Percentiles rank a stretch among this genome's conserved stretches.
Evolutionary conservation across 2,329 filamentous ascomycete species (phyloP).

Genomic region (Helotiales sp.): DNA sequence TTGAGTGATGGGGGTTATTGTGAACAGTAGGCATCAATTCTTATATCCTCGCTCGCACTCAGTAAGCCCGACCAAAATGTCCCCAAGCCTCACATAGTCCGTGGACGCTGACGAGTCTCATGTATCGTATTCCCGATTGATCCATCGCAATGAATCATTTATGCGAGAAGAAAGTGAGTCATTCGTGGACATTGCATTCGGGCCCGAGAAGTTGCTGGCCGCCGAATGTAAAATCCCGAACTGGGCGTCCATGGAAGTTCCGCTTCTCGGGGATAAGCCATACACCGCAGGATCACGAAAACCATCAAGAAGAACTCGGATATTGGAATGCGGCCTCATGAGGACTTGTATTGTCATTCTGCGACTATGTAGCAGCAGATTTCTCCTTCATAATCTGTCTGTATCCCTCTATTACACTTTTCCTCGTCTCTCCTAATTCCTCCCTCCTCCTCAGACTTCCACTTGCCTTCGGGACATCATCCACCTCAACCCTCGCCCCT

Average conservation of each 20-base stretch:
- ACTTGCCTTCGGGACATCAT: slow-evolving; percentile 65
- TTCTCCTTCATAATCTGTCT: slow-evolving; percentile 63
- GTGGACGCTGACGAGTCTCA: not conserved
- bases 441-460: slow-evolving; percentile 73
- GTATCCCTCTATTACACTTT: slow-evolving; percentile 73
- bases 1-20: too few species aligned
- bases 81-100: not conserved
- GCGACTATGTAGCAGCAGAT: not conserved
- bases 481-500: slow-evolving; percentile 65
- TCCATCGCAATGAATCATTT: not conserved
- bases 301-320: not conserved
- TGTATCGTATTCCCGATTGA: not conserved
- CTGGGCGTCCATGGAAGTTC: not conserved
- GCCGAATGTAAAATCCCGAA: too few species aligned
- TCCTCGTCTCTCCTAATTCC: slow-evolving; percentile 68
- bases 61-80: not conserved
- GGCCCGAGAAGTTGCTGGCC: too few species aligned
- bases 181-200: not conserved
- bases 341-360: too few species aligned
- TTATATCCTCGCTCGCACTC: not conserved
- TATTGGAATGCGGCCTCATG: too few species aligned
- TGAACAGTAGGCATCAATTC: not conserved
- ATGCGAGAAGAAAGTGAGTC: not conserved
- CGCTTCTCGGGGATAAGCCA: not conserved
- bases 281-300: not conserved